These are phyloP conservation scores for Sarcocystis neurona DNA, from an alignment of 169 alveolate genomes.

Conservation along the genomic window DNA sequence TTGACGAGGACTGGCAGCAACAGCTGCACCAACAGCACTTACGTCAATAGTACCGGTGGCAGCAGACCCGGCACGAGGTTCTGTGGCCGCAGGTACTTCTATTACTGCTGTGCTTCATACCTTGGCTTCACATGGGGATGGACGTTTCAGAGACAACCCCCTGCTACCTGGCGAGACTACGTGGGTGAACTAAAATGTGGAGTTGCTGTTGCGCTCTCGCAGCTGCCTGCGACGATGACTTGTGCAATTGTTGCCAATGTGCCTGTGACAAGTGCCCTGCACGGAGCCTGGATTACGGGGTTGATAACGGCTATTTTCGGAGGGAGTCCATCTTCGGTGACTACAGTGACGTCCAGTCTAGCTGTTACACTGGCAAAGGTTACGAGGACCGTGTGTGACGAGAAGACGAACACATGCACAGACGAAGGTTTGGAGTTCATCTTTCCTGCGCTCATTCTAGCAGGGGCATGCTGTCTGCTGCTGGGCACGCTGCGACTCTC, in stretches of 20 bases:
- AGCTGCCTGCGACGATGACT: conserved; percentile 47
- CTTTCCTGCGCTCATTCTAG: conserved; percentile 45
- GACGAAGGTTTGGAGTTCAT: conserved; percentile 38
- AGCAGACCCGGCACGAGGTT: too few relatives aligned
- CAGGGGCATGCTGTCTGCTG: conserved; percentile 7
- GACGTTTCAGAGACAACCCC: neutral
- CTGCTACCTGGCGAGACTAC: neutral
- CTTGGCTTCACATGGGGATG: conserved; percentile 40
- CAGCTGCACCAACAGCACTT: too few relatives aligned
- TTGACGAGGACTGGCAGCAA: too few relatives aligned
- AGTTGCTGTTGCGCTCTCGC: conserved; percentile 34
- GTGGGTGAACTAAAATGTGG: conserved; percentile 22
- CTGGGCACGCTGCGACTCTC: conserved; percentile 35
- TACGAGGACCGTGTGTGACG: conserved; percentile 18
- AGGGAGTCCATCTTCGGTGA: conserved; percentile 36
- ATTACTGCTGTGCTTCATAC: too few relatives aligned
- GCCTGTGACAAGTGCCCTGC: conserved; percentile 29
- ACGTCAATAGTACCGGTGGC: too few relatives aligned
- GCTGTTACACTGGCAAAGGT: conserved; percentile 45
- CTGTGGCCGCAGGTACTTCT: too few relatives aligned
- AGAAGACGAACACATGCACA: neutral
- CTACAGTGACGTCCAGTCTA: conserved; percentile 36
- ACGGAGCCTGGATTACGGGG: conserved; percentile 48
- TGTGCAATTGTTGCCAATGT: conserved; percentile 36
- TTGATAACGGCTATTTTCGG: conserved; percentile 29